These are phyloP conservation scores for Puccinia triticina DNA, from an alignment of 1,284 basidiomycete species.

Conservation along the genomic window DNA sequence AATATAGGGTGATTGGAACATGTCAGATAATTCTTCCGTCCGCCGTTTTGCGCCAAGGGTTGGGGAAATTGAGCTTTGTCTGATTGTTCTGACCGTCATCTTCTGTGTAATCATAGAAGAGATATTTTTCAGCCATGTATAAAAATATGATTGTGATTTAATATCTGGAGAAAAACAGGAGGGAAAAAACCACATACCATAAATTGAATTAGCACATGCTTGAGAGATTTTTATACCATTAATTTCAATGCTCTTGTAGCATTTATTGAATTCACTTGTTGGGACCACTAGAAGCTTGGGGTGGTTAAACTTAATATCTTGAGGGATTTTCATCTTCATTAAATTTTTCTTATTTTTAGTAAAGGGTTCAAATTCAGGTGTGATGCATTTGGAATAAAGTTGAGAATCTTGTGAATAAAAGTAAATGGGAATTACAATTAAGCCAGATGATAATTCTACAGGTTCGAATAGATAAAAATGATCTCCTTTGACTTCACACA, in stretches of 20 bases:
- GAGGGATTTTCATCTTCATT: conserved; percentile 4
- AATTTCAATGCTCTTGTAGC: not conserved
- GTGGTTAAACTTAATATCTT: not conserved
- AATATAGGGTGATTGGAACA: too few species aligned
- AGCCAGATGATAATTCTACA: not conserved
- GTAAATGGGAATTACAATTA: conserved; percentile 12
- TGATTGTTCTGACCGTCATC: not conserved
- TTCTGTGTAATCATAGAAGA: too few species aligned
- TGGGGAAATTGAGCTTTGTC: not conserved
- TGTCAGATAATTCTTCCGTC: conserved; percentile 34
- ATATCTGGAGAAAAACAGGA: not conserved
- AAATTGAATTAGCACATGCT: not conserved
- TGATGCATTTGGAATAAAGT: not conserved
- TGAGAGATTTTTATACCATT: not conserved
- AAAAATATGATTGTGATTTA: not conserved
- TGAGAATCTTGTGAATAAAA: not conserved
- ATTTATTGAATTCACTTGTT: not conserved
- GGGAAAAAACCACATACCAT: not conserved
- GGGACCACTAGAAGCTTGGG: not conserved
- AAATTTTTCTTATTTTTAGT: not conserved
- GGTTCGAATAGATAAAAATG: conserved; percentile 9
- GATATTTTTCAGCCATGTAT: too few species aligned
- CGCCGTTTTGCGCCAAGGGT: conserved; percentile 41
- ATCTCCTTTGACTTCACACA: not conserved
- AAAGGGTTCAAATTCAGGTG: not conserved